A percentile compares a stretch with the other conserved stretches of the same genome.
Conservation (phyloP, 164 flowering plant species). For the Dillenia suffruticosa region DNA sequence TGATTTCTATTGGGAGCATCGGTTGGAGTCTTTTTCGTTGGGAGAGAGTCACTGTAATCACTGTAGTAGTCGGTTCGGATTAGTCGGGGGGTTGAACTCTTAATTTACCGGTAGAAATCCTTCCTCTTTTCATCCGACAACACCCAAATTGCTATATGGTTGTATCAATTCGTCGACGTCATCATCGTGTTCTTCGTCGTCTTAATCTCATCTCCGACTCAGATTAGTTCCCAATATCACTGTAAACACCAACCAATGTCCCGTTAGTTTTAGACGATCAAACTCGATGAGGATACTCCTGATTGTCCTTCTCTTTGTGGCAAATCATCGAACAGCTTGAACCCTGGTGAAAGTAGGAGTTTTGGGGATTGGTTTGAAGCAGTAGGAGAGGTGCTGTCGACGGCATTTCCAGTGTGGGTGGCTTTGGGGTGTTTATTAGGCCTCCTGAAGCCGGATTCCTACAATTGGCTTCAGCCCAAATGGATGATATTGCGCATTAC, state of each 20-base stretch:
- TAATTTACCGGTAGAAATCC: too few relatives aligned
- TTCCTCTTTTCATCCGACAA: too few relatives aligned
- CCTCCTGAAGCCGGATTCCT: conserved; percentile 49
- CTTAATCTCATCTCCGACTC: background rate
- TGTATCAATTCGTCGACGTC: too few relatives aligned
- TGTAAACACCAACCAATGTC: too few relatives aligned
- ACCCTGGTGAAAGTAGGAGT: conserved; percentile 10
- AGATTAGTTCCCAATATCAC: background rate
- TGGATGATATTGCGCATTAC: conserved; percentile 61
- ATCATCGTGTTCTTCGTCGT: too few relatives aligned
- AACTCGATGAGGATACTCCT: background rate
- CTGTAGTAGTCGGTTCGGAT: too few relatives aligned
- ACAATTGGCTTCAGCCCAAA: conserved; percentile 54
- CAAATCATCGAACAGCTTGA: conserved; percentile 30
- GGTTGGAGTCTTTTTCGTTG: too few relatives aligned
- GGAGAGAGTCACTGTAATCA: too few relatives aligned
- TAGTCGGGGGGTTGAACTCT: too few relatives aligned
- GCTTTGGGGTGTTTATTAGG: conserved; percentile 69
- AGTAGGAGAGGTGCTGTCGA: conserved; percentile 51
- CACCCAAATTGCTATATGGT: too few relatives aligned
- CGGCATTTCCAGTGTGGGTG: conserved; percentile 81
- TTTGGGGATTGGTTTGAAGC: conserved; percentile 33
- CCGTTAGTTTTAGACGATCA: too few relatives aligned
- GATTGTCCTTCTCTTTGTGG: conserved; percentile 27
- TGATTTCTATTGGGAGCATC: too few relatives aligned